A percentile compares a stretch with the other conserved stretches of the same genome.
These are phyloP conservation scores for Apiospora rasikravindrae DNA, from an alignment of 2,329 filamentous ascomycete species.

Conservation along the genomic window DNA sequence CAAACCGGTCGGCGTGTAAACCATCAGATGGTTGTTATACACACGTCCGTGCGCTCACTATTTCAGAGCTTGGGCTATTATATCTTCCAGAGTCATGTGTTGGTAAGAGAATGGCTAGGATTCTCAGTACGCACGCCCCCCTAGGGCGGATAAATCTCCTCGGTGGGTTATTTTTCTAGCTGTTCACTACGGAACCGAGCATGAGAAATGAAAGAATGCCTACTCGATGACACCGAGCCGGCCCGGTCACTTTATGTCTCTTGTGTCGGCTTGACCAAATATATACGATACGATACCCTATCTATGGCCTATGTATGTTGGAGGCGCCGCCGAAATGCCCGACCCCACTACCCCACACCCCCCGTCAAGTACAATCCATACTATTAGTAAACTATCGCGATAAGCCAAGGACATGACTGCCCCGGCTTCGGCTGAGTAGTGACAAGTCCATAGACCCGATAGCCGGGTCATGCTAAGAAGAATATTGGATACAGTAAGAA, in stretches of 20 bases:
- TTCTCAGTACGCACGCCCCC: background rate
- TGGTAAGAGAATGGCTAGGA: background rate
- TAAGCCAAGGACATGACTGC: constrained; percentile 4
- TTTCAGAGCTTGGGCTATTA: background rate
- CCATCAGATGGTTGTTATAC: background rate
- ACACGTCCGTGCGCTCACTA: background rate
- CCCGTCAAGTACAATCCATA: background rate
- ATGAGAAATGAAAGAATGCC: background rate
- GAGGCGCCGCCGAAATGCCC: background rate
- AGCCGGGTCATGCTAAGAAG: background rate
- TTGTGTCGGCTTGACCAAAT: too few relatives aligned
- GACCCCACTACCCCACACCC: constrained; percentile 6
- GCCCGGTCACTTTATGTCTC: background rate
- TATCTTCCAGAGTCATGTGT: background rate
- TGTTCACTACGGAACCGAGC: background rate
- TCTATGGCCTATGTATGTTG: background rate
- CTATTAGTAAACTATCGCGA: constrained; percentile 16
- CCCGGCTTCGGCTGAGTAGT: constrained; percentile 3
- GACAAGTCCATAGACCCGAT: background rate
- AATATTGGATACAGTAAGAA: background rate
- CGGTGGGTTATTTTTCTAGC: background rate
- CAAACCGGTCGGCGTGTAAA: background rate
- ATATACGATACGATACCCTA: background rate
- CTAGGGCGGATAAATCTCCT: background rate
- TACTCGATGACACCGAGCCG: too few relatives aligned